Evolutionary conservation across 495 filamentous ascomycete species (phyloP).

Genomic region (Daldinia vernicosa): DNA sequence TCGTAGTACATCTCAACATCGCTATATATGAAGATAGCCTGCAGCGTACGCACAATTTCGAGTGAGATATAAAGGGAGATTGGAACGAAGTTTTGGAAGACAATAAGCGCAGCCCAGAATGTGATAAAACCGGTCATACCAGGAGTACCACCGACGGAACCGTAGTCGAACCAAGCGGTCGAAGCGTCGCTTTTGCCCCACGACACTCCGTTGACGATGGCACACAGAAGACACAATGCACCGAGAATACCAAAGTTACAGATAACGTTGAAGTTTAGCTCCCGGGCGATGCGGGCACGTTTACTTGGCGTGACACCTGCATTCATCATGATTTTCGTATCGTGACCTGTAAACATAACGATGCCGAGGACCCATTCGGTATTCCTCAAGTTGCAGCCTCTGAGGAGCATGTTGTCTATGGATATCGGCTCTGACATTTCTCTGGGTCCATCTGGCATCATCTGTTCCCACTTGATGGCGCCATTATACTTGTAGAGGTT

Average conservation of each 20-base stretch:
- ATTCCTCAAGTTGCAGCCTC: conserved; percentile 92
- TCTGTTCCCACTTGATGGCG: conserved; percentile 86
- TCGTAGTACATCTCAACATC: conserved; percentile 97
- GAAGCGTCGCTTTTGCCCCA: conserved; percentile 81
- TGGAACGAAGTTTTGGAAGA: conserved; percentile 98
- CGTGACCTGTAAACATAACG: conserved; percentile 95
- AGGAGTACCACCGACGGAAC: conserved; percentile 79
- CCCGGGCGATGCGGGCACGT: conserved; percentile 85
- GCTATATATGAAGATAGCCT: conserved; percentile 98
- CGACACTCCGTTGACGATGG: conserved; percentile 81
- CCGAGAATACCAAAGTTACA: conserved; percentile 95
- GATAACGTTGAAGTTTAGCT: conserved; percentile 96
- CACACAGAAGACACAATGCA: conserved; percentile 87
- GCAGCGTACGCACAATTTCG: conserved; percentile 91
- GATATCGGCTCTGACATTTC: conserved; percentile 91
- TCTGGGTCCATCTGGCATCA: conserved; percentile 66
- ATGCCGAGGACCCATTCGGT: conserved; percentile 97
- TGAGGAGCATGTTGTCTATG: conserved; percentile 93
- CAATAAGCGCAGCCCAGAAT: conserved; percentile 92
- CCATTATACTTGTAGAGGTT: conserved; percentile 95
- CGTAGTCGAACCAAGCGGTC: conserved; percentile 84
- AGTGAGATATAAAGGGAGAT: conserved; percentile 98
- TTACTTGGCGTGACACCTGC: conserved; percentile 97
- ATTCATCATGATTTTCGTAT: conserved; percentile 99
- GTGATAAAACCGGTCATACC: conserved; percentile 90